Percentiles rank a stretch among this genome's conserved stretches.
These are phyloP conservation scores for Penicillium sp. DNA, from an alignment of 2,329 filamentous ascomycete species.

Conservation along the genomic window DNA sequence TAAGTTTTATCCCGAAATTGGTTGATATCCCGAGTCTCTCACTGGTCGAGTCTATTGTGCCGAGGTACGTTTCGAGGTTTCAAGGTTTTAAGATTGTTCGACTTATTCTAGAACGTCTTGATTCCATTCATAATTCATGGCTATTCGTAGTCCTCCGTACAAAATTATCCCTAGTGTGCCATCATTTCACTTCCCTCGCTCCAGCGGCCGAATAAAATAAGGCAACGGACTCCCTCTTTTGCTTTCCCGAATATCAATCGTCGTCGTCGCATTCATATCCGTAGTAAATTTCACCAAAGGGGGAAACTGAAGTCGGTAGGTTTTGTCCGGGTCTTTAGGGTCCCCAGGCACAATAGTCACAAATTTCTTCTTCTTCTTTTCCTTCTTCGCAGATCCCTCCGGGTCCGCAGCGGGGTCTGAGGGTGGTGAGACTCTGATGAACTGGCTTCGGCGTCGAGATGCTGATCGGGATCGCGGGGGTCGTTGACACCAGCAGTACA, in stretches of 20 bases:
- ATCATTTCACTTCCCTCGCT: neutral
- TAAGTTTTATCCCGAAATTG: neutral
- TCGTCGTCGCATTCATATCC: neutral
- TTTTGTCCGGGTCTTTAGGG: neutral
- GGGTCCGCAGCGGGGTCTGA: neutral
- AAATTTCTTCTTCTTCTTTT: neutral
- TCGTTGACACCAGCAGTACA: conserved; percentile 2
- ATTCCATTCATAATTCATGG: too few species aligned
- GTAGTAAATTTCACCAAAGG: conserved; percentile 1
- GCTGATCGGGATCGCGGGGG: neutral
- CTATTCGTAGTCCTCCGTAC: too few species aligned
- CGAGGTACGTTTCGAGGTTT: too few species aligned
- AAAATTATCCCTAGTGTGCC: neutral
- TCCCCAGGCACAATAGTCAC: conserved; percentile 6
- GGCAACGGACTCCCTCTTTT: neutral
- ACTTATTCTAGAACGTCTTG: neutral
- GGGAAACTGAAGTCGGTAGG: neutral
- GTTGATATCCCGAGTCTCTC: neutral
- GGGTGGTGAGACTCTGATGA: neutral
- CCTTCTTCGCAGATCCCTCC: neutral
- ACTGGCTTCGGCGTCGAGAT: neutral
- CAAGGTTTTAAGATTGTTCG: too few species aligned
- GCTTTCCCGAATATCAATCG: neutral
- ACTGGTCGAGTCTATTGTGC: neutral
- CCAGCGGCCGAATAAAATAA: neutral